Evolutionary conservation across 148 eudicot genomes (phyloP).

Genomic region (Chenopodium quinoa): DNA sequence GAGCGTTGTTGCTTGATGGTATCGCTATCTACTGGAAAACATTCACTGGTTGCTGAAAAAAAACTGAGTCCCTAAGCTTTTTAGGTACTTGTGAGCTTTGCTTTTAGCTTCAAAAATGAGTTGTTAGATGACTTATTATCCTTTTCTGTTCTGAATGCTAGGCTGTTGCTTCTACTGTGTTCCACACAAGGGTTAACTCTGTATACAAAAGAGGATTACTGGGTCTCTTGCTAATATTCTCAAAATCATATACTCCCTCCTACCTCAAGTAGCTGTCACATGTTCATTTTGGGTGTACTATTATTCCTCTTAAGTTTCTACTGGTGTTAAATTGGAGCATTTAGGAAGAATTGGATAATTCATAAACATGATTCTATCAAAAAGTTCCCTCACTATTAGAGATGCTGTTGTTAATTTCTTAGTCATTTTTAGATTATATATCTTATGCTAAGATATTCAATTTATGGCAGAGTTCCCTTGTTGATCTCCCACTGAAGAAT

Average conservation of each 20-base stretch:
- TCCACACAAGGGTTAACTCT: not conserved
- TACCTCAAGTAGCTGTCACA: not conserved
- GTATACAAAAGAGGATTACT: not conserved
- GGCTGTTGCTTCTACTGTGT: not conserved
- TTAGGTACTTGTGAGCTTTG: not conserved
- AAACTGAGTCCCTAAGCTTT: not conserved
- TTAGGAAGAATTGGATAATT: not conserved
- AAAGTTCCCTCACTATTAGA: too few species aligned
- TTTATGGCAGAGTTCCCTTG: slow-evolving; percentile 88
- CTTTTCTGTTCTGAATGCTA: not conserved
- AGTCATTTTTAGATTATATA: not conserved
- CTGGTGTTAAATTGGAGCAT: not conserved
- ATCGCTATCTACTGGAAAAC: not conserved
- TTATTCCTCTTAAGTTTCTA: not conserved
- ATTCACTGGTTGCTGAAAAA: not conserved
- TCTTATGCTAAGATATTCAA: slow-evolving; percentile 14
- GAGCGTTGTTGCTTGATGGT: not conserved
- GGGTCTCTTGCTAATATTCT: not conserved
- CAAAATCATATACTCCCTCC: not conserved
- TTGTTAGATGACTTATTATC: not conserved
- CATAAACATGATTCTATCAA: too few species aligned
- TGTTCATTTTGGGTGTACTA: not conserved
- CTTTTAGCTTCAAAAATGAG: not conserved
- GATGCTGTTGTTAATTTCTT: not conserved
- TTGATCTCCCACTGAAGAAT: slow-evolving; percentile 94